These are phyloP conservation scores for Amanita inopinata DNA, from an alignment of 768 basidiomycete genomes.

Conservation along the genomic window DNA sequence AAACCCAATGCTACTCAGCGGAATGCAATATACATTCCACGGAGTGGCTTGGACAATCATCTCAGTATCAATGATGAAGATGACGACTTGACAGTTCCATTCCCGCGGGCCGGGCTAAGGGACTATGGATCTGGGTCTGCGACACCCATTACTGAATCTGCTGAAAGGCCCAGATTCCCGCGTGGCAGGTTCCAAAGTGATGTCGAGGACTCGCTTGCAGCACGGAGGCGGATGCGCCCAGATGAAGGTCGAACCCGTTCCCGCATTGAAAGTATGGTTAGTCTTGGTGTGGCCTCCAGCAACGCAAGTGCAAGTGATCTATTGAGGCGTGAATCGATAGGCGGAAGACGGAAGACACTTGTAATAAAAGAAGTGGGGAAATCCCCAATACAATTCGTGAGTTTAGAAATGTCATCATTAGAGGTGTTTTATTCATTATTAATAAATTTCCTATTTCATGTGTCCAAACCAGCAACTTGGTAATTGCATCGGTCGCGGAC, in stretches of 20 bases:
- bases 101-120: constrained; percentile 50
- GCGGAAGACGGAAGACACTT: constrained; percentile 61
- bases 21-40: constrained; percentile 37
- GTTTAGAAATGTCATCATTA: constrained; percentile 18
- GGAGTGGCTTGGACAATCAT: constrained; percentile 23
- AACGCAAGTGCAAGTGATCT: constrained; percentile 60
- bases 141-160: constrained; percentile 23
- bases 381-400: constrained; percentile 71
- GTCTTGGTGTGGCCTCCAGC: constrained; percentile 39
- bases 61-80: constrained; percentile 24
- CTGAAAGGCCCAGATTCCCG: constrained; percentile 31
- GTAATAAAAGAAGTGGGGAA: constrained; percentile 78
- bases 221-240: constrained; percentile 46
- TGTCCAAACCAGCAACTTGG: constrained; percentile 72
- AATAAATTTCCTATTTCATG: constrained; percentile 11
- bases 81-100: constrained; percentile 44
- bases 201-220: constrained; percentile 41
- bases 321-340: constrained; percentile 48
- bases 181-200: constrained; percentile 72
- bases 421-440: constrained; percentile 1
- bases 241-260: constrained; percentile 53
- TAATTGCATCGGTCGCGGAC: constrained; percentile 93
- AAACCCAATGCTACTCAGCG: constrained; percentile 31
- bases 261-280: constrained; percentile 67
- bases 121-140: constrained; percentile 32